Evolutionary conservation across 805 yeast genomes (phyloP), one percentile per base, ranked within the genome.

Genomic region (Kregervanrija fluxuum): DNA sequence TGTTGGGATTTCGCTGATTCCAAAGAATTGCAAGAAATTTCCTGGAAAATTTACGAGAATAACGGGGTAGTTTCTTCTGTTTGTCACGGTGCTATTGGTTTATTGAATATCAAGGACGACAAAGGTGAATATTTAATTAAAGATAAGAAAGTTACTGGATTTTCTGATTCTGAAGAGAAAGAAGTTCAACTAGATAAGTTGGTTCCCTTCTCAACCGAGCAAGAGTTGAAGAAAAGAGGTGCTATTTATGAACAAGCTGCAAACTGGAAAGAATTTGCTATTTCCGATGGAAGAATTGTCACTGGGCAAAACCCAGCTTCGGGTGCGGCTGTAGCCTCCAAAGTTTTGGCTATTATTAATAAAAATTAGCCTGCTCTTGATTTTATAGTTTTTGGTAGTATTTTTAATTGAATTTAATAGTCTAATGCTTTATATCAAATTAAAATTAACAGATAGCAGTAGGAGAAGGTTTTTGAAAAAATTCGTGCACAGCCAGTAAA

Each of bases 51-150:
- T 41, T 76, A 73, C 56, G 63, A 62, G 30, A 59, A 70, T 17
- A 75, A 74, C 34, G 85, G 84, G 38, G 70, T 77, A 33, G 71
- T 80, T 28, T 60, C 79, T 36, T 83, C 85, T n/a, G 85, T 80
- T 9, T 80, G 87, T 60, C 85, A 80, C 52, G 86, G 85, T 5
- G 82, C 83, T n/a, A 69, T 70, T 15, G 68, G 79, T 48, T 74
- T 80, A 47, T 73, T 68, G 13, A 66, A 67, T 38, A 63, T 55
- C 37, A 75, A 75, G 50, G 49, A 56, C 36, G 46, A 53, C 8
- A 64, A 71, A 14, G 77, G 77, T 36, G 64, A 67, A 41, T 60
- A 65, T 14, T 51, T 82, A 41, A 66, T 74, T 44, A 59, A 73
- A 49, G 84, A 80, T 43, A 75, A 71, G 58, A 67, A 66, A 30